Base-by-base conservation (phyloP, 2,329 filamentous ascomycete genomes). In the Leptographium radiaticola region DNA sequence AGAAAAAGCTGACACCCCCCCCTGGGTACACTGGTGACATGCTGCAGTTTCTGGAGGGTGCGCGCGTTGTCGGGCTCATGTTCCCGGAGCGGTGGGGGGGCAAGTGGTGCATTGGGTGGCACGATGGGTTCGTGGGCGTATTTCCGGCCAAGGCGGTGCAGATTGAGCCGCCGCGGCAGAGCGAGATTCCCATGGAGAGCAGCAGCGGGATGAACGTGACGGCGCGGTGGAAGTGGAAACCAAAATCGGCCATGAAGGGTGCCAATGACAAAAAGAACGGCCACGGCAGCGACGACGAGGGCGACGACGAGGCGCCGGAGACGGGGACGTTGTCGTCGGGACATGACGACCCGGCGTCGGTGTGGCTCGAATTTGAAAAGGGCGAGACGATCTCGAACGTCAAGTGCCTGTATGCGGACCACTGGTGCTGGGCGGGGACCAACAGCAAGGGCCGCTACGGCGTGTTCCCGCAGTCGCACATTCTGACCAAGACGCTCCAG, bases 321-420 rank as follows among this genome's bases (percentile, higher is more conserved):
- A 71, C 13, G 67, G 66, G 31, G 16, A 15, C 30, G 25, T 1
- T 15, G 30, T 39, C 34, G 36, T 18, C 9, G 18, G 8, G 13
- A 8, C 25, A 20, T 10, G 50, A 36, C n/a, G 69, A 70, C 50
- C 68, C 71, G 11, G 59, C 62, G 13, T 63, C 62, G 25, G 69
- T 69, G 12, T 81, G 77, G 77, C 66, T 81, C n/a, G 72, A 68
- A 58, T 79, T 87, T 61, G 81, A 83, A 34, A 84, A 83, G 62
- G 80, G 79, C 20, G 83, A 87, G 58, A 71, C 75, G 4, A 83
- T 86, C 16, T 80, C 74, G 58, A 87, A 83, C 66, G 87, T 79
- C 30, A 69, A 67, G 52, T 79, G 58, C 54, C 56, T 66, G 1
- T 62, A 67, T 52, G 60, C 61, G 4, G 64, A 67, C 53, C 63